These are phyloP conservation scores for Talaromyces rugulosus DNA, from an alignment of 2,329 filamentous ascomycete genomes.

Conservation along the genomic window DNA sequence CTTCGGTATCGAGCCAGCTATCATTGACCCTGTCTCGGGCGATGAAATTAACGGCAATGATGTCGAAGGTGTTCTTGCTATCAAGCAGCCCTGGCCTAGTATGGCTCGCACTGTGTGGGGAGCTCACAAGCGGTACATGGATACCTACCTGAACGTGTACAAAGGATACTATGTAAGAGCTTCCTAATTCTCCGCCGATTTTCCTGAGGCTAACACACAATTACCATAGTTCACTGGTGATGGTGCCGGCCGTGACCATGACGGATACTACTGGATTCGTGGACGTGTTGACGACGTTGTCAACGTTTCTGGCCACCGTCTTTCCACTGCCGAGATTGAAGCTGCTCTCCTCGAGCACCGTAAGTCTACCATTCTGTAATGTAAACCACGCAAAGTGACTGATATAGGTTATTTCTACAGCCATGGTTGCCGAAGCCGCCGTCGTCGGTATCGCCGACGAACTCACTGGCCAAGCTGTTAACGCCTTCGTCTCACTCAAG, in stretches of 20 bases:
- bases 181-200: background rate
- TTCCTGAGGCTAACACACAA: background rate
- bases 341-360: conserved; percentile 90
- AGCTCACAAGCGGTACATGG: conserved; percentile 97
- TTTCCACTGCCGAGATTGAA: conserved; percentile 97
- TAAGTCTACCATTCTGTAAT: conserved; percentile 29
- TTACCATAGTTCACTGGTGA: conserved; percentile 56
- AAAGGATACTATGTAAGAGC: conserved; percentile 90
- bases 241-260: conserved; percentile 90
- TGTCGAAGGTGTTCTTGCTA: conserved; percentile 91
- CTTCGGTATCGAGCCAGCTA: conserved; percentile 96
- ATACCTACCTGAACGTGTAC: conserved; percentile 97
- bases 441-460: conserved; percentile 93
- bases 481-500: conserved; percentile 93
- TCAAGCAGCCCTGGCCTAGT: conserved; percentile 97
- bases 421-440: conserved; percentile 78
- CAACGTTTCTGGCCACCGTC: conserved; percentile 92
- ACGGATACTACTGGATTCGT: conserved; percentile 99
- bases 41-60: conserved; percentile 93
- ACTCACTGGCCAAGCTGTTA: conserved; percentile 93
- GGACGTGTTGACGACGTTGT: conserved; percentile 98
- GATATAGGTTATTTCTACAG: conserved; percentile 15
- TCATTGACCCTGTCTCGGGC: conserved; percentile 93
- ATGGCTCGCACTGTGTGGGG: conserved; percentile 98
- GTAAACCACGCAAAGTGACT: background rate